phyloP scores from a whole-genome alignment of 176 grass and related monocot species.

The Stipa capillata region DNA sequence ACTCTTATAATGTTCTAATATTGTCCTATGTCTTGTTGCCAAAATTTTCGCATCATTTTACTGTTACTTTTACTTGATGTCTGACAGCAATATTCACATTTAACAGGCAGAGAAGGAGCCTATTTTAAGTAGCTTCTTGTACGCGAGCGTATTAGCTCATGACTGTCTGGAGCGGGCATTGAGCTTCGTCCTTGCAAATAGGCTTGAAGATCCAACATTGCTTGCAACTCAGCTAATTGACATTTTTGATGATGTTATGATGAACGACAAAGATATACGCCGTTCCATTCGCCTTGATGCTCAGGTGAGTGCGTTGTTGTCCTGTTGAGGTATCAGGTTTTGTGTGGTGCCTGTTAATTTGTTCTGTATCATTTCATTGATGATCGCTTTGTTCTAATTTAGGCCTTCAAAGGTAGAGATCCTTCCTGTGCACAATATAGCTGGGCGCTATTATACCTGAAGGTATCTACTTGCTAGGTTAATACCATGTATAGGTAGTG shows the following conservation, averaged over 20 bases:
- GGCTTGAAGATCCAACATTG: slow-evolving; percentile 86
- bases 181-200: slow-evolving; percentile 86
- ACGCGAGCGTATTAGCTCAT: slow-evolving; percentile 85
- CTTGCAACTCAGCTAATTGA: slow-evolving; percentile 94
- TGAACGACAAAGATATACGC: slow-evolving; percentile 68
- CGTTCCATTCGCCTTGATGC: slow-evolving; percentile 92
- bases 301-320: slow-evolving; percentile 45
- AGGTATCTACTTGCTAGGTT: slow-evolving; percentile 33
- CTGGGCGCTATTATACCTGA: slow-evolving; percentile 92
- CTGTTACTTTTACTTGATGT: not conserved
- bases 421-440: slow-evolving; percentile 93
- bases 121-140: slow-evolving; percentile 96
- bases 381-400: slow-evolving; percentile 15
- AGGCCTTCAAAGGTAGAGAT: slow-evolving; percentile 97
- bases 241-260: slow-evolving; percentile 92
- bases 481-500: not conserved
- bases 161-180: slow-evolving; percentile 76
- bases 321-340: not conserved
- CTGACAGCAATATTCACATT: not conserved
- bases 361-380: slow-evolving; percentile 5
- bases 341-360: not conserved
- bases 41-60: not conserved
- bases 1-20: not conserved
- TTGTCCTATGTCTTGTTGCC: not conserved
- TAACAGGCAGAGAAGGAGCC: slow-evolving; percentile 91